A percentile compares a stretch with the other conserved stretches of the same genome.
Conservation (phyloP, 805 yeast genomes). For the Ogataea neopini region DNA sequence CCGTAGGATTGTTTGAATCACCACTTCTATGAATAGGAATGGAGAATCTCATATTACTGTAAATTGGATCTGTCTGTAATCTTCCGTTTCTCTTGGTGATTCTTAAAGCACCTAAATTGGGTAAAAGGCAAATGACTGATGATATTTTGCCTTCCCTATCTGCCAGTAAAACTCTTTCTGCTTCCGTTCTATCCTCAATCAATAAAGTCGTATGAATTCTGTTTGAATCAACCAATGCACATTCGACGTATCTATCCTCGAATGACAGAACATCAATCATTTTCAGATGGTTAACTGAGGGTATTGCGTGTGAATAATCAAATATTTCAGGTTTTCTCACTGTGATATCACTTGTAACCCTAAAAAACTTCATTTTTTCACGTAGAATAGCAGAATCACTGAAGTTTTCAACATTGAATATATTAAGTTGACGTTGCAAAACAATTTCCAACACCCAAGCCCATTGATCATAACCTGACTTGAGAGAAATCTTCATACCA, state of each 20-base stretch:
- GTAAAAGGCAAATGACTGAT: slow-evolving; percentile 30
- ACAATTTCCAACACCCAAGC: slow-evolving; percentile 57
- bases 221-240: slow-evolving; percentile 62
- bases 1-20: slow-evolving; percentile 24
- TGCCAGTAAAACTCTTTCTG: slow-evolving; percentile 43
- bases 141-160: slow-evolving; percentile 30
- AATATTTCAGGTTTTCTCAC: slow-evolving; percentile 59
- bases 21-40: slow-evolving; percentile 26
- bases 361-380: slow-evolving; percentile 34
- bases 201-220: slow-evolving; percentile 61
- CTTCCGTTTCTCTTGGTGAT: slow-evolving; percentile 30
- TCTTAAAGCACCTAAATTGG: slow-evolving; percentile 25
- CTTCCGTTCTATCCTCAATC: slow-evolving; percentile 50
- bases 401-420: slow-evolving; percentile 67
- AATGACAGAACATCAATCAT: slow-evolving; percentile 63
- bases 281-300: slow-evolving; percentile 43
- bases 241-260: slow-evolving; percentile 53
- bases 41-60: slow-evolving; percentile 19
- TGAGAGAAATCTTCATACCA: slow-evolving; percentile 61
- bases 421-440: slow-evolving; percentile 49
- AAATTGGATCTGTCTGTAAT: slow-evolving; percentile 35
- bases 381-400: slow-evolving; percentile 55
- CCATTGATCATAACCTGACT: slow-evolving; percentile 57
- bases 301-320: slow-evolving; percentile 48
- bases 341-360: slow-evolving; percentile 43